A percentile compares a stretch with the other conserved stretches of the same genome.
Conservation (phyloP, 75 land plant genomes). For the Sequoiadendron giganteum region DNA sequence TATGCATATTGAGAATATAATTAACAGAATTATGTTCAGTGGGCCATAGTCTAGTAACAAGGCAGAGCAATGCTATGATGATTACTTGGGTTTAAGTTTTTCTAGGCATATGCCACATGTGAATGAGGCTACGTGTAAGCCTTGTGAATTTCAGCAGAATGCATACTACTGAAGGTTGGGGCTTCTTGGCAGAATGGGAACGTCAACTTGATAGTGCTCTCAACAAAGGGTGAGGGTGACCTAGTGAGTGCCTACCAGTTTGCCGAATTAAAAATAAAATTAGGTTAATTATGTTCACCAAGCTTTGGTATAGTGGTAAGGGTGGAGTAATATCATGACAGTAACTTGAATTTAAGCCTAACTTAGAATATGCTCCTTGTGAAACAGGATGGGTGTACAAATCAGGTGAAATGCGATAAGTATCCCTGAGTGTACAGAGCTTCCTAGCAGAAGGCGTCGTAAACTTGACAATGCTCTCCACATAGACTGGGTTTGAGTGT, state of each 20-base stretch:
- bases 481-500: no score
- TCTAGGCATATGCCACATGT: no score
- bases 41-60: no score
- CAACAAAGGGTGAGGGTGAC: not conserved
- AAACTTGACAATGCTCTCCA: no score
- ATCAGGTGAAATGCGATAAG: no score
- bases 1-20: no score
- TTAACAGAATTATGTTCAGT: no score
- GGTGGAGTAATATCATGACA: not conserved
- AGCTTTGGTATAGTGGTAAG: not conserved
- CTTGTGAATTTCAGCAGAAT: not conserved
- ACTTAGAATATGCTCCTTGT: not conserved
- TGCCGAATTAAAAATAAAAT: not conserved
- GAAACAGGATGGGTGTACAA: not conserved
- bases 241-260: not conserved
- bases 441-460: no score
- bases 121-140: no score
- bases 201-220: not conserved
- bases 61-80: no score
- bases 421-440: no score
- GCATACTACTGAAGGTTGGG: not conserved
- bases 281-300: not conserved
- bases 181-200: not conserved
- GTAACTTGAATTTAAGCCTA: not conserved
- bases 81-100: no score